Base-by-base conservation (phyloP, 2,329 filamentous ascomycete genomes). In the Trichoderma lentiforme region DNA sequence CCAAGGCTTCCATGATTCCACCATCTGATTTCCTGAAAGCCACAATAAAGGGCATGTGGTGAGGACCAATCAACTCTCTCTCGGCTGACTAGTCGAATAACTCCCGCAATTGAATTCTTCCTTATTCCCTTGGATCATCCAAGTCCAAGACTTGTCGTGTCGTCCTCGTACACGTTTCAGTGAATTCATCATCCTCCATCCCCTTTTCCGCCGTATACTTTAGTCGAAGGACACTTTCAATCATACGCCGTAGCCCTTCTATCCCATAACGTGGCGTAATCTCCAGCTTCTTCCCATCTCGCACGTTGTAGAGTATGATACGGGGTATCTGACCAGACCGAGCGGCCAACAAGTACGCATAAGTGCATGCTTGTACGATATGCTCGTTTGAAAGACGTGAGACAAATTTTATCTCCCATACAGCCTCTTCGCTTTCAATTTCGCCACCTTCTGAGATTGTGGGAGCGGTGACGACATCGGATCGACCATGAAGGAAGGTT, bases 341-440 rank as follows among this genome's bases (percentile, higher is more conserved):
- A 6, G 53, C 43, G 4, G 72, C 68, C 34, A 71, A 70, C 5
- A 79, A 63, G 62, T 78, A 78, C 36, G 75, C 76, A 73, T 80
- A 80, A 7, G 72, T 64, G 24, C 75, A 77, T 12, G 74, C 74
- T 47, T 80, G 79, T 12, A 80, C 56, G 15, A 77, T 63, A 18
- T 80, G 75, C 53, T 77, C 73, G 11, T 75, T 73, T 14, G 75
- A 72, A 14, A 80, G 74, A 7, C 74, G 15, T 4, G 73, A 73
- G 6, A 78, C 77, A 71, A 80, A 80, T 47, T 80, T 80, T 62
- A 80, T 76, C 73, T 80, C 78, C 77, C 77, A 79, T 28, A 80
- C 63, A 14, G 72, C 57, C 18, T 74, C 57, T 18, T 60, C 18
- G 14, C 39, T 24, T 11, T n/a, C 26, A 14, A 7, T 6, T 5